Conservation (phyloP, 2,329 filamentous ascomycete species). For the Fusarium sp. region DNA sequence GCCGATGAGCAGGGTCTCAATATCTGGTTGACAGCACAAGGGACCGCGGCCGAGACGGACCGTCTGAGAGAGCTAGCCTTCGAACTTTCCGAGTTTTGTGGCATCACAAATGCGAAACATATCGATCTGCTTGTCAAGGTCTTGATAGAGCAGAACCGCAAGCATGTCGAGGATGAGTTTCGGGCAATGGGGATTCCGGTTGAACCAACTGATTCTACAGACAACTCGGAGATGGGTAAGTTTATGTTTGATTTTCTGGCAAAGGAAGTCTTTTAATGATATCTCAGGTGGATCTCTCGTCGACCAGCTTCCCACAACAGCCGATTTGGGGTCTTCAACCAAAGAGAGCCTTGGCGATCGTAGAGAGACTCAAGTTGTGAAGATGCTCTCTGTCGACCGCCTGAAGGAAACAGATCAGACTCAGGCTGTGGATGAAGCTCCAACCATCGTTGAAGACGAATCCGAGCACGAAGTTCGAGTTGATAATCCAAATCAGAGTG, state of each 20-base stretch:
- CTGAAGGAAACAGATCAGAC: not conserved
- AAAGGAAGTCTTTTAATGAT: not conserved
- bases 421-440: not conserved
- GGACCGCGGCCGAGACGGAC: not conserved
- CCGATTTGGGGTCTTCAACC: not conserved
- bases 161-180: not conserved
- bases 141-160: not conserved
- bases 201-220: not conserved
- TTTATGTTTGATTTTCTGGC: not conserved
- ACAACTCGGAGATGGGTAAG: not conserved
- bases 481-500: not conserved
- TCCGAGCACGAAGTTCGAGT: not conserved
- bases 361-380: not conserved
- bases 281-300: not conserved
- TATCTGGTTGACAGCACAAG: not conserved
- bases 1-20: not conserved
- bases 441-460: not conserved
- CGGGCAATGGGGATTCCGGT: not conserved
- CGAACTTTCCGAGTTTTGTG: not conserved
- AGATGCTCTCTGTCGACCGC: too few relatives aligned
- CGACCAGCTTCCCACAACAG: not conserved
- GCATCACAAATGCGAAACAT: not conserved
- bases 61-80: not conserved
- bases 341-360: not conserved
- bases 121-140: not conserved